A percentile compares a stretch with the other conserved stretches of the same genome.
phyloP scores from a whole-genome alignment of 768 basidiomycete species.

The Lyophyllum shimeji region DNA sequence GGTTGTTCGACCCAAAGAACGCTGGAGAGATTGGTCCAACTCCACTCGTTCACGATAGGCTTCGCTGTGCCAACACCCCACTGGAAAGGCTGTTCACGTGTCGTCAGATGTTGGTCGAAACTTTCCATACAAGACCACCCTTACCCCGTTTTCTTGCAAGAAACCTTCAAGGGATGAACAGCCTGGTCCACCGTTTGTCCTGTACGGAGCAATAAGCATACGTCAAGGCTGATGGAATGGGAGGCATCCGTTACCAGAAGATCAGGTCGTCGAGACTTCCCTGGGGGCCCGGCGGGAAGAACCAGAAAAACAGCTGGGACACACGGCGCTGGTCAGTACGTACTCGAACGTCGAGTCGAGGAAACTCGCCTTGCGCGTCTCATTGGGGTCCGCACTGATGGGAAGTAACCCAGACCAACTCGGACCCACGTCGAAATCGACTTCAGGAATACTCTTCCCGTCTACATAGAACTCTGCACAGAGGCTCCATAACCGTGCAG shows the following conservation, averaged over 20 bases:
- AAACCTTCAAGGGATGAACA: constrained; percentile 74
- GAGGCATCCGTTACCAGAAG: constrained; percentile 52
- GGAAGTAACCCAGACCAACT: constrained; percentile 77
- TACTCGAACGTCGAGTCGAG: neutral
- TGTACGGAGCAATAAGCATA: constrained; percentile 21
- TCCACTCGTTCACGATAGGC: constrained; percentile 62
- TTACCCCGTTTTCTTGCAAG: constrained; percentile 73
- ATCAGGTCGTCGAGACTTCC: constrained; percentile 73
- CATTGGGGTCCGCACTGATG: constrained; percentile 57
- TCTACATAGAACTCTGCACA: constrained; percentile 66
- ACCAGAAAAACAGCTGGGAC: constrained; percentile 76
- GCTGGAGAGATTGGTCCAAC: constrained; percentile 81
- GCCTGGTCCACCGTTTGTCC: constrained; percentile 83
- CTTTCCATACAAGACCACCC: constrained; percentile 16
- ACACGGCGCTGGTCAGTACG: neutral
- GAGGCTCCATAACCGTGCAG: neutral
- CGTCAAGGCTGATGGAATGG: neutral
- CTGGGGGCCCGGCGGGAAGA: constrained; percentile 75
- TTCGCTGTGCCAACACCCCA: constrained; percentile 66
- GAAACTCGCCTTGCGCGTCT: constrained; percentile 56
- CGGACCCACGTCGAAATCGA: constrained; percentile 73
- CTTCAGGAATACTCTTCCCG: constrained; percentile 62
- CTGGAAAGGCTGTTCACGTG: constrained; percentile 52
- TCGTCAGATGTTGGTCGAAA: neutral
- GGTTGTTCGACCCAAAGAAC: constrained; percentile 78